Conservation (phyloP, 2,329 filamentous ascomycete species). For the Tricladium varicosporioides region DNA sequence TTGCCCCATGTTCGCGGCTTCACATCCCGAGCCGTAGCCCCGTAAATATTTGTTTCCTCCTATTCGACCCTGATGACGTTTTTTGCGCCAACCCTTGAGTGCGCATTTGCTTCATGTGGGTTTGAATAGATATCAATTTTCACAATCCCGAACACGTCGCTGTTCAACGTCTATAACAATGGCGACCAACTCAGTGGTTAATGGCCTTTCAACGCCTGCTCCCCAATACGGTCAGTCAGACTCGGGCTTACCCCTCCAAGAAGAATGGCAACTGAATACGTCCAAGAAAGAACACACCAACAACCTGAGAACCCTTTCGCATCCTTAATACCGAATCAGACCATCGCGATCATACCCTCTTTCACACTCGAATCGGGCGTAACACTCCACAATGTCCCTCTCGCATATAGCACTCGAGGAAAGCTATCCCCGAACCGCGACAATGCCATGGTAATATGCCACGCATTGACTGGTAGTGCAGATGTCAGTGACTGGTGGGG, state of each 20-base stretch:
- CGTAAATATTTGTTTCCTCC: background rate
- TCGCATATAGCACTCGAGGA: conserved; percentile 66
- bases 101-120: background rate
- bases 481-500: conserved; percentile 91
- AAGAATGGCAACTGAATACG: conserved; percentile 55
- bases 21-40: background rate
- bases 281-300: conserved; percentile 33
- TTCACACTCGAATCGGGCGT: conserved; percentile 94
- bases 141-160: background rate
- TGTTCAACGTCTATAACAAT: background rate
- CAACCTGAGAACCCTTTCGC: conserved; percentile 86
- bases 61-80: conserved; percentile 18
- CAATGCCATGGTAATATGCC: conserved; percentile 76
- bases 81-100: conserved; percentile 2
- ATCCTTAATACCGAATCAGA: conserved; percentile 81
- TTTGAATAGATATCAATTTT: background rate
- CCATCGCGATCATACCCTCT: conserved; percentile 79
- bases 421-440: conserved; percentile 56
- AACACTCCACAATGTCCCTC: conserved; percentile 71
- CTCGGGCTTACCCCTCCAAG: conserved; percentile 10
- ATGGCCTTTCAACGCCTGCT: conserved; percentile 1
- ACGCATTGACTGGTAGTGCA: conserved; percentile 81
- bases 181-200: background rate
- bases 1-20: background rate
- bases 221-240: conserved; percentile 29